Base-by-base conservation (phyloP, 768 basidiomycete species). In the Phaeotremella skinneri region DNA sequence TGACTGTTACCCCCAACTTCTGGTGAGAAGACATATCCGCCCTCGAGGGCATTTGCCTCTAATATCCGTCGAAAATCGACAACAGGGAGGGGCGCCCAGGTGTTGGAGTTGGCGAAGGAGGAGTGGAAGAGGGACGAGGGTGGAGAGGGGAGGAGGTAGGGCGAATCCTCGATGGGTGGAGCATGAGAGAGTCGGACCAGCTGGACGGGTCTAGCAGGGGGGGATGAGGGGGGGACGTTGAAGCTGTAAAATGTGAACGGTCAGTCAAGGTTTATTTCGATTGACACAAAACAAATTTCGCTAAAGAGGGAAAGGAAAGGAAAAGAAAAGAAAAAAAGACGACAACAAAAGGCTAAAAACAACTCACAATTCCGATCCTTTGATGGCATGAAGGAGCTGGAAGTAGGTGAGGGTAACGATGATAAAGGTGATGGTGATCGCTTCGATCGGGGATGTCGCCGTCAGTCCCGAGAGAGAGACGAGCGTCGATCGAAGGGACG, bases 381-480 rank as follows among this genome's bases (percentile, higher is more conserved):
- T 92, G 72, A 98, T 88, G 52, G 89, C 88, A 56, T 84, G 84
- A 60, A 99, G 83, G 66, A 96, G 82, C 71, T 94, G 91, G 76
- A 98, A 96, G 78, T 98, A 98, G 48, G 90, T 88, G 52, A 98
- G 83, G 0, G 96, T 98, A 21, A 89, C 88, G 59, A 93, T 76
- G 70, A 92, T 85, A 76, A 86, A 90, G 80, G 90, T 88, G 75
- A 85, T 84, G 56, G 96, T 91, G 63, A 96, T 91, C 6, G 88
- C 88, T 72, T 97, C 93, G 55, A 80, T 79, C 16, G 79, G 79
- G 16, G 76, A 68, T 7, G 74, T 61, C 23, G 79, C 67, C 1
- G 77, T 74, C 7, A 74, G 56, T 3, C 66, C 57, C 3, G 75
- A 70, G 55, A 75, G 55, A 4, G 72, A 63, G 23, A 70, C 51